These are phyloP conservation scores for Eucalyptus tenuipes DNA, from an alignment of 345 rosid genomes.

Conservation along the genomic window DNA sequence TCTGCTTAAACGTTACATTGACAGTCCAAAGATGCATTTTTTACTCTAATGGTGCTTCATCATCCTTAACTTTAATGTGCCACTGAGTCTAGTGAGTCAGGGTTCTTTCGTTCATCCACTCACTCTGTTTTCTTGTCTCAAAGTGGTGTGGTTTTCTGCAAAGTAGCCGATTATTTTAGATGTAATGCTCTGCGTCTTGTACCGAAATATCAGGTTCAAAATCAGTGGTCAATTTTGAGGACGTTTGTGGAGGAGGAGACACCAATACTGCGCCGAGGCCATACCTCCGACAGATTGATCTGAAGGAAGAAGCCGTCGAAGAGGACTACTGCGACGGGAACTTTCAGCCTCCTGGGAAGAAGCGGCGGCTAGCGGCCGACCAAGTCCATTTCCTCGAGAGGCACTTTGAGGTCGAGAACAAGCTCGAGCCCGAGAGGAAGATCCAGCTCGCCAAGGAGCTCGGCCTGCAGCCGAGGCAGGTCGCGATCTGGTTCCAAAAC, in stretches of 20 bases:
- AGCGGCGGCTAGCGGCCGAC: constrained; percentile 41
- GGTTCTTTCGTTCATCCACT: neutral
- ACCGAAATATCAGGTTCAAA: constrained; percentile 10
- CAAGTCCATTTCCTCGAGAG: constrained; percentile 64
- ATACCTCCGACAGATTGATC: constrained; percentile 1
- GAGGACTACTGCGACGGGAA: constrained; percentile 13
- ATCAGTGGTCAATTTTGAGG: constrained; percentile 9
- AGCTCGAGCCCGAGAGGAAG: constrained; percentile 71
- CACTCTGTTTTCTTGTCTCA: neutral
- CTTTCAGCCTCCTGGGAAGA: constrained; percentile 22
- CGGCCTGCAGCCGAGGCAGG: constrained; percentile 75
- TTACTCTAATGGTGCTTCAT: neutral
- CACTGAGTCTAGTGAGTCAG: neutral
- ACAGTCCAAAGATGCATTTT: neutral
- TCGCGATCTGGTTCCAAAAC: constrained; percentile 79
- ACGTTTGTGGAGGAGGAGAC: constrained; percentile 1
- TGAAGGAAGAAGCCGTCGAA: constrained; percentile 17
- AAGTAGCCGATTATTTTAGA: neutral
- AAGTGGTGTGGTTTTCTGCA: neutral
- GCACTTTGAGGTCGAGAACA: constrained; percentile 54
- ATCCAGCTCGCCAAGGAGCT: constrained; percentile 52
- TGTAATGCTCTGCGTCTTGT: neutral
- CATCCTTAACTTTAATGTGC: neutral
- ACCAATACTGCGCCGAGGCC: neutral
- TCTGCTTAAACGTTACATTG: neutral